Evolutionary conservation across 2,329 filamentous ascomycete genomes (phyloP), one percentile per base, ranked within the genome.

Genomic region (Chrysoporthe puriensis): DNA sequence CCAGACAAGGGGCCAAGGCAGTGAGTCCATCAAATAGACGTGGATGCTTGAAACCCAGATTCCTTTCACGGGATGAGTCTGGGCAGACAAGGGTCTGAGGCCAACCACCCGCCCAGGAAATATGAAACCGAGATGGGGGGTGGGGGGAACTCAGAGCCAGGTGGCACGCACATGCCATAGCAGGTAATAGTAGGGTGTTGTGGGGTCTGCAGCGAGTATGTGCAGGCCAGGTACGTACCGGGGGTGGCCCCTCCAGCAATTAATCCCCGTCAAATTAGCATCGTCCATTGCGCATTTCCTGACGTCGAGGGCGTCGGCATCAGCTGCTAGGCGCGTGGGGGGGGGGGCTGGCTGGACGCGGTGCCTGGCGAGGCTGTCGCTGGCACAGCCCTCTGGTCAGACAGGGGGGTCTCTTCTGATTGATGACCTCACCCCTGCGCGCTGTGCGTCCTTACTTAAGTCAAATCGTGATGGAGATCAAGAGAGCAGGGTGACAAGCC

Each of bases 1-100:
- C 6, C 14, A 58, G 62, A 21, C 52, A 58, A 54, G 56, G 44
- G 18, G 9, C 26, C 54, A 59, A 34, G 46, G 57, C 36, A 56
- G 52, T 56, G 18, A 66, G 26, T 52, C 58, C 57, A 66, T 66
- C 59, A 54, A 62, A 57, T 54, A 62, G 64, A 62, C 64, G 52
- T 57, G 50, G 54, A 57, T 56, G 44, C 42, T 62, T 57, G 64
- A 61, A 36, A 54, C 64, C 40, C 36, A 48, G 43, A 62, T 62
- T 62, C 60, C 44, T 62, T 62, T 50, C 36, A 52, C 36, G 34
- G 46, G 34, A 63, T 54, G 21, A 43, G 54, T 57, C 32, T 57
- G 54, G 54, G 54, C 54, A 36, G 54, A 57, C 32, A 57, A 34
- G 54, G 54, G 54, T 57, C 54, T 57, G 54, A 57, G 32, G n/a